phyloP scores from a whole-genome alignment of 2,329 filamentous ascomycete genomes.

The Cladosporium halotolerans region DNA sequence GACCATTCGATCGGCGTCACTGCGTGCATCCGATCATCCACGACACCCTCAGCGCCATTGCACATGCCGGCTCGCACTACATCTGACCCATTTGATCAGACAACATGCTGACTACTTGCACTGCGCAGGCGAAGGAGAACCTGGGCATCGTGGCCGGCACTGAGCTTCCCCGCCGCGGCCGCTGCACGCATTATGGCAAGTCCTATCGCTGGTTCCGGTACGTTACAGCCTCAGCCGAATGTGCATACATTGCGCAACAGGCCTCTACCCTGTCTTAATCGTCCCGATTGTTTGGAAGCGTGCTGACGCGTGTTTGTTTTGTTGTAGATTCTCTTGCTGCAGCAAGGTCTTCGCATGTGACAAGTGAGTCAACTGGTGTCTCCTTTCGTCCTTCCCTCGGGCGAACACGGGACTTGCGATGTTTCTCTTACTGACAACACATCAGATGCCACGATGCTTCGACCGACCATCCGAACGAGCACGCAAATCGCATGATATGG shows the following conservation, averaged over 20 bases:
- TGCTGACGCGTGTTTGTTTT: conserved; percentile 1
- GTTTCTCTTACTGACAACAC: conserved; percentile 7
- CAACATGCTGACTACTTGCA: not conserved
- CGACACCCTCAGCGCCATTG: too few relatives aligned
- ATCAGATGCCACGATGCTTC: conserved; percentile 66
- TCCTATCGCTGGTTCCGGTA: conserved; percentile 48
- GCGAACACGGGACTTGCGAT: not conserved
- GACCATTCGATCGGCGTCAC: conserved; percentile 9
- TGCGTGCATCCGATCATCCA: not conserved
- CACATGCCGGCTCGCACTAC: not conserved
- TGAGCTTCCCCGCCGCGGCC: conserved; percentile 47
- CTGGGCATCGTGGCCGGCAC: conserved; percentile 51
- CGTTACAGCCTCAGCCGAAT: conserved; percentile 14
- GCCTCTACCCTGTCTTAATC: not conserved
- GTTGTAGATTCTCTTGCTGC: conserved; percentile 49
- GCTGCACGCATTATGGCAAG: conserved; percentile 50
- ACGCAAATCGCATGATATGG: conserved; percentile 79
- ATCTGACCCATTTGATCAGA: not conserved
- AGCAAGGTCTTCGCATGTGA: conserved; percentile 53
- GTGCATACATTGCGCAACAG: conserved; percentile 1
- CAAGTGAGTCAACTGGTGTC: conserved; percentile 34
- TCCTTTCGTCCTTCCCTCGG: not conserved
- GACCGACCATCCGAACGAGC: conserved; percentile 69
- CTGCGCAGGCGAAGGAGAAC: conserved; percentile 40
- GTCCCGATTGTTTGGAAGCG: not conserved